Evolutionary conservation across 257 asterid species (phyloP), one percentile per base, ranked within the genome.

Genomic region (Ajuga chamaepitys): DNA sequence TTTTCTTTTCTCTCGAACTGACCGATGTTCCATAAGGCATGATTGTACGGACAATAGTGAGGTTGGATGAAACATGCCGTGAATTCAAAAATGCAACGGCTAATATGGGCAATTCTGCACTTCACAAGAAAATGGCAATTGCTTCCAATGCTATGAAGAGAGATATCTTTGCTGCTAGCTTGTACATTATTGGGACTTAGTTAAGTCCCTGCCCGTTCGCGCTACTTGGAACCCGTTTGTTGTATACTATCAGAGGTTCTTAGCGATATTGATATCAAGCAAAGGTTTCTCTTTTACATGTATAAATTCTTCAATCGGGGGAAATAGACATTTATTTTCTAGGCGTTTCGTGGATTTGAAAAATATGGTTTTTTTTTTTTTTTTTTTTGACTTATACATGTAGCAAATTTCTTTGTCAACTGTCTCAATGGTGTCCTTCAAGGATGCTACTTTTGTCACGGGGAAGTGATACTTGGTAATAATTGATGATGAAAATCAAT

Each of bases 21-120:
- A 93, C 97, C 0, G 95, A 93, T 76, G 97, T 93, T 72, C 96
- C 97, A 3, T 97, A 89, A 81, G 99, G 99, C 40, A 72, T 87
- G 82, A 94, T 94, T 53, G 97, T 94, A 26, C 75, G 99, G 77
- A 88, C 99, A 7, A 94, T 90, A 64, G 83, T 94, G 56, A 86
- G 99, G 81, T 65, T 94, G 70, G 99, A 94, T 37, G 99, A 94
- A 81, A 86, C 96, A 6, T 94, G 99, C 76, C 97, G 99, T 21
- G 99, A 94, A 76, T 86, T 94, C 52, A 88, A 86, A 79, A 94
- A 78, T 47, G 99, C 99, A 46, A 96, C 99, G 11, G 97, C 99
- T 68, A 94, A 90, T 40, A 94, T 94, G 99, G 99, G 97, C 12
- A 86, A 90, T 64, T 83, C 95, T 62, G 86, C 96, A 13, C 86